Evolutionary conservation across 306 rosid genomes (phyloP).

Genomic region (Adenanthera pavonina): DNA sequence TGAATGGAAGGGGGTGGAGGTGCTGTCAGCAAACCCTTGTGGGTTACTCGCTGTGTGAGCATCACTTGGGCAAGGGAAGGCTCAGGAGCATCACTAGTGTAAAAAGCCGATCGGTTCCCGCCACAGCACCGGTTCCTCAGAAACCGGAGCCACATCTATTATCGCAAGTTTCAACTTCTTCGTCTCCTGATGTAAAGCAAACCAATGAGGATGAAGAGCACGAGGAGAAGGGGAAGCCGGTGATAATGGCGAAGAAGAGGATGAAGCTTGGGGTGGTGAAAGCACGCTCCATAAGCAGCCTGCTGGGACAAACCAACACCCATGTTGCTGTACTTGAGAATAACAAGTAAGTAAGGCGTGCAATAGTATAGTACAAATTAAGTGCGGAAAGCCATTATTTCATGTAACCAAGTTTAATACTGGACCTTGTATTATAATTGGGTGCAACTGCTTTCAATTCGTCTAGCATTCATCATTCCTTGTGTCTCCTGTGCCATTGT

Average conservation of each 20-base stretch:
- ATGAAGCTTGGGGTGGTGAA: constrained; percentile 81
- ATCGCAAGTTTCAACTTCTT: constrained; percentile 23
- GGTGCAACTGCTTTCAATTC: constrained; percentile 39
- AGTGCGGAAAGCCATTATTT: constrained; percentile 32
- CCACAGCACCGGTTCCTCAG: constrained; percentile 8
- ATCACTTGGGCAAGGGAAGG: constrained; percentile 94
- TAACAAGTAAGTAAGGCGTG: constrained; percentile 46
- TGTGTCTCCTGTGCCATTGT: constrained; percentile 3
- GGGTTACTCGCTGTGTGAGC: constrained; percentile 96
- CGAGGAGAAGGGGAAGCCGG: constrained; percentile 36
- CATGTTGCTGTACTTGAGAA: constrained; percentile 22
- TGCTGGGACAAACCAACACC: constrained; percentile 68
- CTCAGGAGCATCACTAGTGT: constrained; percentile 86
- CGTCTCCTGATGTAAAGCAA: constrained; percentile 33
- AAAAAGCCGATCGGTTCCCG: constrained; percentile 55
- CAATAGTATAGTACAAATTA: background rate
- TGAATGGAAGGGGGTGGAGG: constrained; percentile 98
- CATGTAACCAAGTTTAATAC: constrained; percentile 32
- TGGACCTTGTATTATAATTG: constrained; percentile 32
- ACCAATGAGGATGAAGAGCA: background rate
- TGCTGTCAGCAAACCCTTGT: constrained; percentile 94
- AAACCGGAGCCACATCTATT: background rate
- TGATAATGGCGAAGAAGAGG: constrained; percentile 41
- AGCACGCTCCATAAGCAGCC: constrained; percentile 89
- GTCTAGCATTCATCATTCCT: constrained; percentile 26